phyloP scores from a whole-genome alignment of 139 green algal species.

The Coelastrella sp. region DNA sequence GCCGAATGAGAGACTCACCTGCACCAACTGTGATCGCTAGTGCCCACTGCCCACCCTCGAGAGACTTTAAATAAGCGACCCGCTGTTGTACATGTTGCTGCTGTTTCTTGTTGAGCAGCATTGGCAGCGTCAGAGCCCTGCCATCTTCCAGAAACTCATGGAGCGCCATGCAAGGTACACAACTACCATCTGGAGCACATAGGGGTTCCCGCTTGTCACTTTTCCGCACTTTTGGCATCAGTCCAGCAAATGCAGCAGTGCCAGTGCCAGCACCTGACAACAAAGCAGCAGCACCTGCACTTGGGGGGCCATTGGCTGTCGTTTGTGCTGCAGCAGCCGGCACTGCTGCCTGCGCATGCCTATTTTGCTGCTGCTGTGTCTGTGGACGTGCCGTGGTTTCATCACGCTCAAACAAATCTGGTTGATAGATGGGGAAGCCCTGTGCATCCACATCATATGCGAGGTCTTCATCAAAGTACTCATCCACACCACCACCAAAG shows the following conservation, averaged over 20 bases:
- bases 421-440: slow-evolving; percentile 4
- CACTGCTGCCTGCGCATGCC: neutral
- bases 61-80: slow-evolving; percentile 1
- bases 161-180: neutral
- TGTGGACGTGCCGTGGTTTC: neutral
- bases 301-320: neutral
- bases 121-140: neutral
- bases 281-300: slow-evolving; percentile 6
- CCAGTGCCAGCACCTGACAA: neutral
- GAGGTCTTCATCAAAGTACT: neutral
- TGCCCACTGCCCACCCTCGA: slow-evolving; percentile 7
- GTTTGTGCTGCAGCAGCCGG: neutral
- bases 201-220: neutral
- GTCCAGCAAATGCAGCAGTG: neutral
- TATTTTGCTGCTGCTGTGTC: slow-evolving; percentile 2
- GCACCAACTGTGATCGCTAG: neutral
- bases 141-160: slow-evolving; percentile 5
- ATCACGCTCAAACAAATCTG: neutral
- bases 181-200: neutral
- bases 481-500: neutral
- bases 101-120: slow-evolving; percentile 35
- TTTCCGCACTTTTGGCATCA: neutral
- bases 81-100: slow-evolving; percentile 30
- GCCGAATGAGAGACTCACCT: neutral
- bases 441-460: neutral